phyloP scores from a whole-genome alignment of 2,329 filamentous ascomycete genomes.

The Aspergillus proliferans region DNA sequence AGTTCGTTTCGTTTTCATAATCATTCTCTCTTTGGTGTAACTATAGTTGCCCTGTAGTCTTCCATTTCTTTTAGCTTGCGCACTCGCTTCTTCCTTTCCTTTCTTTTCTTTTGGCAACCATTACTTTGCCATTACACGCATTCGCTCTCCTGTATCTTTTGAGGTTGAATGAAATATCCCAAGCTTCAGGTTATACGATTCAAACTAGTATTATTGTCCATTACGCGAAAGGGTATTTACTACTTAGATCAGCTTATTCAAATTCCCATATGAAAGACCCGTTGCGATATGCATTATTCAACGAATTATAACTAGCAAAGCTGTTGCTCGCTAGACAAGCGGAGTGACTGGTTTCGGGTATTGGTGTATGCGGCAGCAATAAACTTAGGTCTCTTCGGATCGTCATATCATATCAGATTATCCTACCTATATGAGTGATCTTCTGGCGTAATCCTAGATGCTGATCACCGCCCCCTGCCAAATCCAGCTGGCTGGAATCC shows the following conservation, averaged over 20 bases:
- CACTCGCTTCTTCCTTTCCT: slow-evolving; percentile 2
- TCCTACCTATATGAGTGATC: not conserved
- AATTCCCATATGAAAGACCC: not conserved
- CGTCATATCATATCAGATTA: slow-evolving; percentile 8
- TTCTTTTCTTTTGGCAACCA: slow-evolving; percentile 1
- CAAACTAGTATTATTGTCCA: not conserved
- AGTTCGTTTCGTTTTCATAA: slow-evolving; percentile 88
- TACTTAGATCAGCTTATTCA: not conserved
- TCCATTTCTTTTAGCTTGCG: slow-evolving; percentile 1
- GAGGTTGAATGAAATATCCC: not conserved
- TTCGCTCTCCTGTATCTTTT: not conserved
- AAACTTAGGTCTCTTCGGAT: not conserved
- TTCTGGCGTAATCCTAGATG: not conserved
- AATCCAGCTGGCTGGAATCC: slow-evolving; percentile 39
- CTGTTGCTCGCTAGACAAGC: not conserved
- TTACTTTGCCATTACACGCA: not conserved
- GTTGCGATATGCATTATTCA: not conserved
- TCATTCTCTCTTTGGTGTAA: not conserved
- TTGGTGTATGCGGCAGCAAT: not conserved
- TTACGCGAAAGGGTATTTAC: not conserved
- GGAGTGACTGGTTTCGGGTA: not conserved
- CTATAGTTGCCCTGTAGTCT: not conserved
- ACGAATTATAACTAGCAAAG: not conserved
- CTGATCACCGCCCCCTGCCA: slow-evolving; percentile 30
- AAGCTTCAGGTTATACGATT: not conserved